Conservation (phyloP, 305 asterid genomes). For the Galium porrigens region DNA sequence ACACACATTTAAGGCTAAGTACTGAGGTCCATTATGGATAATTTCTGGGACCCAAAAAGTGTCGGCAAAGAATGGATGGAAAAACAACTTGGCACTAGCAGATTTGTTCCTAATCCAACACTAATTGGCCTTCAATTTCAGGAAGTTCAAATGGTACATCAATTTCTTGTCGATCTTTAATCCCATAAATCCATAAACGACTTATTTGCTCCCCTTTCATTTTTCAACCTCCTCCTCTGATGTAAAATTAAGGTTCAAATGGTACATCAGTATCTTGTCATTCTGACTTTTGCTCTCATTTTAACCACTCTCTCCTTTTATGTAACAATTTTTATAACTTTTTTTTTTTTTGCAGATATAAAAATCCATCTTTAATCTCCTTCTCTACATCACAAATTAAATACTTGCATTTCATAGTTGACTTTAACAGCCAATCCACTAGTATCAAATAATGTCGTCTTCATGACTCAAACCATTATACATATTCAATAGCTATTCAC, state of each 20-base stretch:
- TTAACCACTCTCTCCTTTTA: too few relatives aligned
- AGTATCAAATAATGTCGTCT: background rate
- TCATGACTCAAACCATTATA: background rate
- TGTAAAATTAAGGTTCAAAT: background rate
- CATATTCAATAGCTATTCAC: too few relatives aligned
- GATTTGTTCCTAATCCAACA: conserved; percentile 3
- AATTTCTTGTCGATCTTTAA: background rate
- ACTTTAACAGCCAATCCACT: background rate
- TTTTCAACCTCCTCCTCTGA: background rate
- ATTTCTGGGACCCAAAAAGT: conserved; percentile 7
- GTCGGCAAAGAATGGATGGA: conserved; percentile 19
- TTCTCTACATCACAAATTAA: too few relatives aligned
- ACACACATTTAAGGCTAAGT: conserved; percentile 3
- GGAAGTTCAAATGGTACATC: background rate
- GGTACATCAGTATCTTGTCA: background rate
- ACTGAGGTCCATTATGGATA: background rate
- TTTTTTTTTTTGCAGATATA: too few relatives aligned
- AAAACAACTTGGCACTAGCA: conserved; percentile 11
- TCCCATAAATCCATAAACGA: background rate
- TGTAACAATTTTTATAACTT: too few relatives aligned
- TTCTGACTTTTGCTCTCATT: too few relatives aligned
- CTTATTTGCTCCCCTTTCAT: background rate
- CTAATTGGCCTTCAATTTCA: background rate
- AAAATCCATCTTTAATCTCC: too few relatives aligned
- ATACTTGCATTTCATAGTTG: background rate